These are phyloP conservation scores for Chytriomyces sp. DNA, from an alignment of 192 early-diverging fungal genomes.

Conservation along the genomic window DNA sequence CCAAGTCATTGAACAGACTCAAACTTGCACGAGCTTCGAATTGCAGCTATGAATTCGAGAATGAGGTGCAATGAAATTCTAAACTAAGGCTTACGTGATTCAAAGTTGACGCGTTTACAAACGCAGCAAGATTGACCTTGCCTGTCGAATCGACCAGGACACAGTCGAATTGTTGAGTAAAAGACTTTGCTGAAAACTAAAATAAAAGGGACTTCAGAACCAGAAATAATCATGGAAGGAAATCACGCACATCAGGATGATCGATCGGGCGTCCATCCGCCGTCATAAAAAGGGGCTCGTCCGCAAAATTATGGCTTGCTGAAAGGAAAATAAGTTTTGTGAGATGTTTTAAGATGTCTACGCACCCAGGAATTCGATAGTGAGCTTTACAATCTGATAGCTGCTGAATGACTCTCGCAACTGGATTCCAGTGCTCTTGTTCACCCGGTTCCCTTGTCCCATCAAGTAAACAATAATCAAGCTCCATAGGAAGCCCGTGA, in stretches of 20 bases:
- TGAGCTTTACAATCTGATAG: slow-evolving; percentile 84
- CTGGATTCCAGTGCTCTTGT: not conserved
- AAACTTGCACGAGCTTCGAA: slow-evolving; percentile 70
- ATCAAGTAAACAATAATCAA: slow-evolving; percentile 91
- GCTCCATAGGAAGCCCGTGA: slow-evolving; percentile 79
- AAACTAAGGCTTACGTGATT: slow-evolving; percentile 52
- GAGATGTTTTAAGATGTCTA: not conserved
- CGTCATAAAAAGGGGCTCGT: slow-evolving; percentile 72
- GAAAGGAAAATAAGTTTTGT: not conserved
- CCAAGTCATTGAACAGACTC: slow-evolving; percentile 63
- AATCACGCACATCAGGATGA: slow-evolving; percentile 52
- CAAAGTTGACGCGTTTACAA: slow-evolving; percentile 65
- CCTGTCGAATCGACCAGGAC: slow-evolving; percentile 87
- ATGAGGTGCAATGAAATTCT: not conserved
- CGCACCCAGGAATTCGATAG: slow-evolving; percentile 76
- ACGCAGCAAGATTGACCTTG: slow-evolving; percentile 78
- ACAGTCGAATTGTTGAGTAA: slow-evolving; percentile 67
- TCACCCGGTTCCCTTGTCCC: slow-evolving; percentile 53
- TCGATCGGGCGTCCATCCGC: slow-evolving; percentile 50
- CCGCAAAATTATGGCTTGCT: slow-evolving; percentile 69
- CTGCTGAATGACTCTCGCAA: slow-evolving; percentile 68
- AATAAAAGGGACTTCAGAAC: slow-evolving; percentile 31
- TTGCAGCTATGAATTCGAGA: slow-evolving; percentile 53
- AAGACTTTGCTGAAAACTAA: slow-evolving; percentile 64
- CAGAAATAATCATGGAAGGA: slow-evolving; percentile 7